Evolutionary conservation across 495 filamentous ascomycete species (phyloP).

Genomic region (Annulohypoxylon bovei): DNA sequence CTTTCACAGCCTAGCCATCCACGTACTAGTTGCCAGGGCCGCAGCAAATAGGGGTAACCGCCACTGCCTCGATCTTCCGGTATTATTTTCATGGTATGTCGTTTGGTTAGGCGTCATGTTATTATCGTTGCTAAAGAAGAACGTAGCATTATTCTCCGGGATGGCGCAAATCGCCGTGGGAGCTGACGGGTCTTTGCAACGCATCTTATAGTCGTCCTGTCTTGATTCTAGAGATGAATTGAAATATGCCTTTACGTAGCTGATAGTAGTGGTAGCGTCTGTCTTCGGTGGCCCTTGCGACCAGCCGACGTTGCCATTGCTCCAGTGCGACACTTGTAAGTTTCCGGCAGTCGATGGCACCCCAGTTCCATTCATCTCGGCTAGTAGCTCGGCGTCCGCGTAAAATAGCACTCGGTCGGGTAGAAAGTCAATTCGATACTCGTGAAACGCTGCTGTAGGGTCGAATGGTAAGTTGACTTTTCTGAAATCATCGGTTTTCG

Average conservation of each 20-base stretch:
- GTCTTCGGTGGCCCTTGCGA: constrained; percentile 70
- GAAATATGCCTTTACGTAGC: constrained; percentile 80
- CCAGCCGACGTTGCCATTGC: constrained; percentile 76
- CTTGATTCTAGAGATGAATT: constrained; percentile 66
- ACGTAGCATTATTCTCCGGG: constrained; percentile 63
- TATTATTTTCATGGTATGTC: constrained; percentile 43
- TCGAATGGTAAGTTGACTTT: constrained; percentile 67
- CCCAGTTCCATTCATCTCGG: constrained; percentile 62
- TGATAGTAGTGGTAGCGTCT: constrained; percentile 68
- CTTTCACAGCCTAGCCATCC: constrained; percentile 33
- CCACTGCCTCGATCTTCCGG: constrained; percentile 11
- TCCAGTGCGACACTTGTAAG: constrained; percentile 79
- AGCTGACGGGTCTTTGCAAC: constrained; percentile 59
- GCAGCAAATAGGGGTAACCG: constrained; percentile 25
- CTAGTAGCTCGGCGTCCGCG: constrained; percentile 65
- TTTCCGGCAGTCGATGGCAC: constrained; percentile 68
- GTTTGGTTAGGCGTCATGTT: constrained; percentile 71
- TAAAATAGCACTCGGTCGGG: constrained; percentile 69
- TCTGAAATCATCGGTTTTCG: constrained; percentile 62
- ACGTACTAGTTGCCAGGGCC: constrained; percentile 29
- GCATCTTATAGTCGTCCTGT: constrained; percentile 53
- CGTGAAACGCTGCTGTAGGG: constrained; percentile 69
- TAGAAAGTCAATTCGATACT: constrained; percentile 83
- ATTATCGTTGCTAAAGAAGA: constrained; percentile 67
- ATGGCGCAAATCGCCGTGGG: constrained; percentile 64